These are phyloP conservation scores for Xylariales sp. DNA, from an alignment of 2,329 filamentous ascomycete genomes.

Conservation along the genomic window DNA sequence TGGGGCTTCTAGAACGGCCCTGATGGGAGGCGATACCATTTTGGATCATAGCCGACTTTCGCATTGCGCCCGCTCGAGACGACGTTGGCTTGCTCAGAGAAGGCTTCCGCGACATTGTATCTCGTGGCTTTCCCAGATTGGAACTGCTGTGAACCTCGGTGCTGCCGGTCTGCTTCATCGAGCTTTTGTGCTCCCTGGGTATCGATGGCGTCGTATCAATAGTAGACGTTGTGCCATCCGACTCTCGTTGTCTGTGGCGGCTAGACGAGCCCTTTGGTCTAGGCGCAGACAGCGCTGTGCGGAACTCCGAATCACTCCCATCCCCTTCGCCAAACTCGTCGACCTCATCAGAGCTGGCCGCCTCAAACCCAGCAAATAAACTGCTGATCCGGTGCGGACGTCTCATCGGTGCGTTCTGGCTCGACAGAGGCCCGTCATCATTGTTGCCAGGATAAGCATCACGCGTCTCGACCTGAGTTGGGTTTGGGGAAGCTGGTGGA, in stretches of 20 bases:
- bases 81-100: constrained; percentile 34
- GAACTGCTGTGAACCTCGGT: constrained; percentile 43
- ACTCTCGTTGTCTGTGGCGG: constrained; percentile 38
- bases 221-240: constrained; percentile 32
- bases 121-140: constrained; percentile 27
- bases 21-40: constrained; percentile 69
- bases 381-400: constrained; percentile 74
- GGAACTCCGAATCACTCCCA: constrained; percentile 62
- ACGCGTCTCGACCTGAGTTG: constrained; percentile 37
- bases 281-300: constrained; percentile 61
- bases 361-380: constrained; percentile 81
- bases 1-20: constrained; percentile 60
- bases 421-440: constrained; percentile 69
- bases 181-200: constrained; percentile 23
- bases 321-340: constrained; percentile 60
- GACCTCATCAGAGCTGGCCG: constrained; percentile 60
- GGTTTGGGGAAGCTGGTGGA: constrained; percentile 30
- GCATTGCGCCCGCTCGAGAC: constrained; percentile 58
- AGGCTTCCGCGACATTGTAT: constrained; percentile 26
- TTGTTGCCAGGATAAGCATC: constrained; percentile 76
- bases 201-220: constrained; percentile 33
- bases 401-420: constrained; percentile 55
- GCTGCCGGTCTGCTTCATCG: constrained; percentile 29
- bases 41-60: constrained; percentile 75
- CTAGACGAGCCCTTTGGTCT: constrained; percentile 39